Percentiles rank a stretch among this genome's conserved stretches.
phyloP scores from a whole-genome alignment of 148 eudicot species.

The Agrostemma githago region DNA sequence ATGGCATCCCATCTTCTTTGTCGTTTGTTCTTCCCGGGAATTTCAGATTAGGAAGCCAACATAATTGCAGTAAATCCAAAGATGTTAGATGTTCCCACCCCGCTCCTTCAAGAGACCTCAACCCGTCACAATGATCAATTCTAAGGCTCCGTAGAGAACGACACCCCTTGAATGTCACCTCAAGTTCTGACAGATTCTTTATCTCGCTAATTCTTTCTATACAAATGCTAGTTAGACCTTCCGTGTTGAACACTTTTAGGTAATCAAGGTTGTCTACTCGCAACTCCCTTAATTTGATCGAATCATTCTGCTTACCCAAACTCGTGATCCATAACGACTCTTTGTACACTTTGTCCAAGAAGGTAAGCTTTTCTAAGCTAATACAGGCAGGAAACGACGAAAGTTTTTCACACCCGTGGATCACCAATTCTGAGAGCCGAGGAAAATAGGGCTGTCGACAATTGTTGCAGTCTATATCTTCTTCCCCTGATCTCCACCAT shows the following conservation, averaged over 20 bases:
- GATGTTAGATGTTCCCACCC: slow-evolving; percentile 16
- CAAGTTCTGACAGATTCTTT: background rate
- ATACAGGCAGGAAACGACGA: background rate
- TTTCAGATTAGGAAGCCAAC: too few species aligned
- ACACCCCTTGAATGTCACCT: background rate
- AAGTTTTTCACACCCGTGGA: background rate
- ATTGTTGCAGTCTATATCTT: too few species aligned
- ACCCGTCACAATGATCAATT: background rate
- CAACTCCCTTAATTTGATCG: background rate
- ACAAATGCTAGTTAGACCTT: background rate
- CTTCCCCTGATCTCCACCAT: background rate
- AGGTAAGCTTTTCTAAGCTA: background rate
- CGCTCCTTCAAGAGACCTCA: background rate
- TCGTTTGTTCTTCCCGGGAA: too few species aligned
- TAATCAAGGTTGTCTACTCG: background rate
- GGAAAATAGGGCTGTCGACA: background rate
- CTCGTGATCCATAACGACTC: background rate
- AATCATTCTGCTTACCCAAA: background rate
- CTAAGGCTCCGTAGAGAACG: background rate
- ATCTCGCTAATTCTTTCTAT: background rate
- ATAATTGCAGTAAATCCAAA: background rate
- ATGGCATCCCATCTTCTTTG: too few species aligned
- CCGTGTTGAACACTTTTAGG: background rate
- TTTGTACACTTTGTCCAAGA: background rate
- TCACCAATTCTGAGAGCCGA: background rate